Base-by-base conservation (phyloP, 1,139 yeast species). In the Yamadazyma epiphylla region DNA sequence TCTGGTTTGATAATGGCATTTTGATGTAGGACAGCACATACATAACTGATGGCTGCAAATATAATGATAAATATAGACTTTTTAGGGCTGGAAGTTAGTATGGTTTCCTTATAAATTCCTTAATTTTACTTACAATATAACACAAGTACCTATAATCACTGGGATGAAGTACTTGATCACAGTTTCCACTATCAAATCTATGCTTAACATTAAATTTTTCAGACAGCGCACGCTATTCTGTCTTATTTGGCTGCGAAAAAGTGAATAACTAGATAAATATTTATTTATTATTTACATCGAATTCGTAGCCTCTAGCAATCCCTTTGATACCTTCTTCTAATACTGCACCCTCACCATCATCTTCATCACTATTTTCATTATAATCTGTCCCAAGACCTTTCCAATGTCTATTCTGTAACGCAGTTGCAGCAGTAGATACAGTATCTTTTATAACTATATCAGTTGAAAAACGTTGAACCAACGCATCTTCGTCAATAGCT, bases 371-470 rank as follows among this genome's bases (percentile, higher is more conserved):
- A n/a, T n/a, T n/a, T n/a, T 47, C 53, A 4, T 57, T 58, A 54
- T 70, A 86, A 49, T 89, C 97, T 39, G 94, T 81, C 0, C 98
- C 98, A 22, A 91, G 64, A 0, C 98, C 98, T 0, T 80, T 77
- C 98, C 98, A 91, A 14, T 69, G 64, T 49, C 94, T 71, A 24
- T 65, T 65, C 46, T 87, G 94, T 28, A 91, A 64, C 40, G 73
- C 74, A 10, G 71, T 68, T 0, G 96, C 96, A 0, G 97, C 87
- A 0, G 97, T 89, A 0, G 97, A 88, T 0, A 86, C 83, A 0
- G 96, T 87, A 25, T 79, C 79, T 38, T 77, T 77, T 33, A 89
- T 76, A 0, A 80, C 68, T 5, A 88, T 67, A 1, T 81, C 66
- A 14, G 74, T 69, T 0, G 84, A 70, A 37, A 80, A 74, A 36